A percentile compares a stretch with the other conserved stretches of the same genome.
These are phyloP conservation scores for Coix lacrymajobi DNA, from an alignment of 176 grass and related monocot genomes.

Conservation along the genomic window DNA sequence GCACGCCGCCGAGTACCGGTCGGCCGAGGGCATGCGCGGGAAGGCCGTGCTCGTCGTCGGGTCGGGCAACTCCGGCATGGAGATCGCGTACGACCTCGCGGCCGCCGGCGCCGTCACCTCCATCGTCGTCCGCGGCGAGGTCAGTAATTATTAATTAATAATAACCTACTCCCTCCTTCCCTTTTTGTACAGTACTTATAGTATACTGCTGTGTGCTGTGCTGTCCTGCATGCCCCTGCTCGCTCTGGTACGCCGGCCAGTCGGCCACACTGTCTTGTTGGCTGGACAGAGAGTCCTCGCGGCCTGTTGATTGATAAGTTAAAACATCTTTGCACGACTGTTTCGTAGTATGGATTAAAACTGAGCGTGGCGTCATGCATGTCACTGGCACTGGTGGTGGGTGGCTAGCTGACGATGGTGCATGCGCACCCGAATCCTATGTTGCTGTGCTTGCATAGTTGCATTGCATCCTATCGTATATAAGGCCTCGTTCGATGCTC, in stretches of 20 bases:
- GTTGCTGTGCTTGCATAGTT: background rate
- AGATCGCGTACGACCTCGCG: slow-evolving; percentile 72
- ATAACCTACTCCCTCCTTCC: no score
- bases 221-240: no score
- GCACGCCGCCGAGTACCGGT: slow-evolving; percentile 57
- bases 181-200: background rate
- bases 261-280: no score
- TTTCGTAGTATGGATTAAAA: no score
- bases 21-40: slow-evolving; percentile 26
- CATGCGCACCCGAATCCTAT: background rate
- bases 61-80: slow-evolving; percentile 88
- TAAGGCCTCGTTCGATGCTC: no score
- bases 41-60: slow-evolving; percentile 77
- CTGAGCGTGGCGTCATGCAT: background rate
- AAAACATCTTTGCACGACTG: no score
- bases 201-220: background rate
- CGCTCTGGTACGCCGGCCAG: no score
- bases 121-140: slow-evolving; percentile 55
- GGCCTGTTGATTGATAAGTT: no score
- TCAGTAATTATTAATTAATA: no score
- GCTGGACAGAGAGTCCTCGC: background rate
- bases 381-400: no score
- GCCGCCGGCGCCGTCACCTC: slow-evolving; percentile 43
- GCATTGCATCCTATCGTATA: no score
- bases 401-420: no score